Base-by-base conservation (phyloP, 2,329 filamentous ascomycete species). In the Aspergillus fischeri region DNA sequence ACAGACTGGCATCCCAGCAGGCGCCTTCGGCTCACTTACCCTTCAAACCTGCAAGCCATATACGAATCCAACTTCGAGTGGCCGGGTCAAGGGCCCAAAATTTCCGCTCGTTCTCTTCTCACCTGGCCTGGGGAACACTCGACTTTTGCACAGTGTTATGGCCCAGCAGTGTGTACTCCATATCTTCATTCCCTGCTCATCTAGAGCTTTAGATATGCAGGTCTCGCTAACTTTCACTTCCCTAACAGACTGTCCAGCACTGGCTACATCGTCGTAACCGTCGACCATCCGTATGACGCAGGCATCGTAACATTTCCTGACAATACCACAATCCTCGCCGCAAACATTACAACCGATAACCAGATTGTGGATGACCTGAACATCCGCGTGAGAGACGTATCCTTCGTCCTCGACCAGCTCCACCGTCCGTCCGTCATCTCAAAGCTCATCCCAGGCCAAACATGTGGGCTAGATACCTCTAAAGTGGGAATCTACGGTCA, bases 221-320 rank as follows among this genome's bases (percentile, higher is more conserved):
- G 41, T 20, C 3, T 21, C 6, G 17, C 41, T 42, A 42, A 42
- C 6, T n/a, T 42, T 8, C 20, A 42, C 41, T 42, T 42, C n/a
- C 5, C n/a, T 10, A 9, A 10, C n/a, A 42, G 41, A 42, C 41
- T 42, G 41, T 42, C 41, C 9, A 75, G 72, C 49, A 28, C 60
- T 3, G 74, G 74, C 4, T 75, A 71, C 52, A 62, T 64, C 3
- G 70, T 75, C 10, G 59, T 75, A 3, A 67, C 69, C 4, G 59
- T 75, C 24, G 73, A 75, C 50, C 73, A 75, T 51, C 68, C 73
- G 3, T 72, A 73, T 50, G 73, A 75, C 58, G 63, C 65, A 0
- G 60, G 66, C 9, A 66, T 74, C 20, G 66, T 75, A 6, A 66
- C 68, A 27, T 75, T 69, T 21, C 70, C 71, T 0, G 65, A 73